Base-by-base conservation (phyloP, 805 yeast species). In the Yarrowia divulgata region DNA sequence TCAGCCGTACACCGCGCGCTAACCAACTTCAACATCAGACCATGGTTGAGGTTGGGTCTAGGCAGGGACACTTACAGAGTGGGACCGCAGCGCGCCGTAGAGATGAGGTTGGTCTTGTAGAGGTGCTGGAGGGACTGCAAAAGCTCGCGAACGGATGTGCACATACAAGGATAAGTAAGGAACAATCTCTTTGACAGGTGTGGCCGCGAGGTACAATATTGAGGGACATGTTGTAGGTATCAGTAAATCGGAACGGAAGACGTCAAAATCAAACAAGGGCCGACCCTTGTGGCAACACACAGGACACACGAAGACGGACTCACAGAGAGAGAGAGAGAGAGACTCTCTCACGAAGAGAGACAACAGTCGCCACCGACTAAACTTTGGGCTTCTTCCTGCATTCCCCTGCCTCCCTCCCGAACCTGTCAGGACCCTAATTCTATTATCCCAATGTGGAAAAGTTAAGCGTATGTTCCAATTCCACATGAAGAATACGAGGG, bases 351-450 rank as follows among this genome's bases (percentile, higher is more conserved):
- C 4, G 4, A 2, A 23, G 29, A 18, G 19, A n/a, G 18, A 35
- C 34, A 13, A 19, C 19, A 54, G 60, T 57, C 63, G 63, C 63
- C 63, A 57, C 63, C 48, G 40, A 34, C 66, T 60, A 60, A 60
- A 60, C 66, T 60, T 45, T 60, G 52, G 50, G 13, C 34, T 34
- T 14, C 40, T n/a, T 60, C 52, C 66, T 60, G 66, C 66, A 45
- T 60, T 60, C 66, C 66, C 66, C 66, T 60, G 66, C 66, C 66
- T 60, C 66, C 66, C 50, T 58, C 66, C 66, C 66, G 66, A 43
- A 43, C 52, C 35, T 60, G 52, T 32, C 50, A 42, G 42, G 52
- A 43, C 50, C 66, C 52, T 45, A 43, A 60, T 32, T 45, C 45
- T 7, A 19, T 14, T 6, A 23, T 43, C 66, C 66, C 52, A 60